Base-by-base conservation (phyloP, 352 stramenopile species). In the Pythium volutum region DNA sequence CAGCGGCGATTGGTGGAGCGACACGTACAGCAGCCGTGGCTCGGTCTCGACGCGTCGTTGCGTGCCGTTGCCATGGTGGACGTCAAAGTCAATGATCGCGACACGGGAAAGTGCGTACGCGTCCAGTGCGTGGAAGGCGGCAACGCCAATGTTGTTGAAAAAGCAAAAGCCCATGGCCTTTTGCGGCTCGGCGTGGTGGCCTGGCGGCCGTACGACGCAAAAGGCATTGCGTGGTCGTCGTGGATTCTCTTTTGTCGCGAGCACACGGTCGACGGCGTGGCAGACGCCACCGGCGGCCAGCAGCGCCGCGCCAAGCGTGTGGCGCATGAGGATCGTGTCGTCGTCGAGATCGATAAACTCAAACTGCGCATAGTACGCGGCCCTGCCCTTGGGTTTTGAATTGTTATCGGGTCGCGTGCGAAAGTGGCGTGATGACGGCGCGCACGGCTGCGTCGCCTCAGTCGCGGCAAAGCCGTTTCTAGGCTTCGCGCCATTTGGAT, bases 51-150 rank as follows among this genome's bases (percentile, higher is more conserved):
- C 61, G 33, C 91, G 92, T 45, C 89, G 77, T 55, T 96, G 84
- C 6, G 81, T 92, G 4, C 84, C 87, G 70, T 96, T 96, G n/a
- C 87, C 89, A 70, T 96, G 91, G 68, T 97, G 89, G 14, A 96
- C 87, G 70, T 97, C 89, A 79, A 84, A 96, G 66, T 97, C 89
- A 11, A 97, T 55, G 46, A 97, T 79, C n/a, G 89, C 53, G 12
- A 95, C 73, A 15, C 70, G 55, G 27, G 66, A 38, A 33, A 82
- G 62, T 1, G 78, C 73, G 45, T 77, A 71, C 22, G 62, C 55
- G 50, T 73, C 23, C 11, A 75, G 53, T 15, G 70, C 46, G 51
- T 88, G 73, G 46, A 78, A 82, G 4, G 83, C 85, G 3, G 84
- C 81, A 25, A 87, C 70, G 43, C 85, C 88, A 15, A 80, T 77